phyloP scores from a whole-genome alignment of 179 eudicot species.

The Camellia oleifera region DNA sequence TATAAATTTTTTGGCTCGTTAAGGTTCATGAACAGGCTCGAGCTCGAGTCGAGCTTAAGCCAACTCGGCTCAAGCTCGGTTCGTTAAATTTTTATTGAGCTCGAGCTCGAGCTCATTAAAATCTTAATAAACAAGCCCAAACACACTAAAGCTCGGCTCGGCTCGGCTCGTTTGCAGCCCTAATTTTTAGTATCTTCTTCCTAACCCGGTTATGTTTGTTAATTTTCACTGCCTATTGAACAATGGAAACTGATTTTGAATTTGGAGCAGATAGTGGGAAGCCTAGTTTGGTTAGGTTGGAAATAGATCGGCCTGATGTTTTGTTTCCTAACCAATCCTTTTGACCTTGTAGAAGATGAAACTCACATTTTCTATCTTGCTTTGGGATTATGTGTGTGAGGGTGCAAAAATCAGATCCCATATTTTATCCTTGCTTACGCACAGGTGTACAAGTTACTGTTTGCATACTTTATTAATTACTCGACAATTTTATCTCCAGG shows the following conservation, averaged over 20 bases:
- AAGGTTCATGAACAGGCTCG: too few species aligned
- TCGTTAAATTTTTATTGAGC: too few species aligned
- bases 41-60: too few species aligned
- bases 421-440: background rate
- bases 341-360: background rate
- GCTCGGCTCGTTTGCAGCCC: too few species aligned
- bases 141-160: too few species aligned
- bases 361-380: background rate
- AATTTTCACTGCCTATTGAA: background rate
- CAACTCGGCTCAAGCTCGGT: too few species aligned
- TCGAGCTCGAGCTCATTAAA: too few species aligned
- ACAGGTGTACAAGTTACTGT: background rate
- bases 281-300: slow-evolving; percentile 1
- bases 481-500: slow-evolving; percentile 37
- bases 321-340: background rate
- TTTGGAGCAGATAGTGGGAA: background rate
- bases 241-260: background rate
- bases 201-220: background rate
- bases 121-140: too few species aligned
- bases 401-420: background rate
- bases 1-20: too few species aligned
- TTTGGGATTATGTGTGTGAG: background rate
- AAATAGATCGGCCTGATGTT: background rate
- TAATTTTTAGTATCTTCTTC: background rate
- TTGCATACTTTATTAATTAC: background rate